Evolutionary conservation across 2,329 filamentous ascomycete species (phyloP), one percentile per base, ranked within the genome.

Genomic region (Penicillium sp.): DNA sequence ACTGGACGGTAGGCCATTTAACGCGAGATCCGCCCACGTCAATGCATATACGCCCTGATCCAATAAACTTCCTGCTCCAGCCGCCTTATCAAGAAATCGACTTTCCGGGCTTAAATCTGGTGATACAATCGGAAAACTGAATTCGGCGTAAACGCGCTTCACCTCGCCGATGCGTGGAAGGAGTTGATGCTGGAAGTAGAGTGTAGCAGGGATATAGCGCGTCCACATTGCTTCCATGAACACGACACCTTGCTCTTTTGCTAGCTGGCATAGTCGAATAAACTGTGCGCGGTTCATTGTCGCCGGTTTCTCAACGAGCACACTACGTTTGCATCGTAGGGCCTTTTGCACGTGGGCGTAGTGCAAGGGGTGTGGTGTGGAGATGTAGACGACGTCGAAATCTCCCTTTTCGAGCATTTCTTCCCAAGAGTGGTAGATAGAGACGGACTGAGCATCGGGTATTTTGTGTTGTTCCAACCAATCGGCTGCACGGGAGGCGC

Each of bases 1-100:
- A 22, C 40, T 38, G 22, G 46, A 35, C 25, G 50, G 10, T 24
- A 47, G 46, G 20, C 53, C 36, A 51, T 51, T 46, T 31, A 55
- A 47, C 54, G 64, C 48, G 59, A 55, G 18, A 51, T 64, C 60
- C 50, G 90, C 80, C 89, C 89, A 92, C 22, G 88, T 92, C 58
- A 92, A 73, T 39, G 87, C 81, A 75, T 94, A 92, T 70, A 92
- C 85, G 57, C 89, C 89, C 40, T 92, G 61, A 69, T 92, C 89
- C 40, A 92, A 80, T 42, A 92, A 74, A 1, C 86, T 87, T 44
- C 89, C 89, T 24, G 89, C 89, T 0, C 89, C 89, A 22, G 92
- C 79, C 56, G 89, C 84, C 4, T 79, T 77, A 71, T 91, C 91
- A 56, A 92, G 79, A 79, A 92, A 89, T 53, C 89, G 83, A 72